Conservation (phyloP, 495 filamentous ascomycete genomes). For the Neurospora sp. region DNA sequence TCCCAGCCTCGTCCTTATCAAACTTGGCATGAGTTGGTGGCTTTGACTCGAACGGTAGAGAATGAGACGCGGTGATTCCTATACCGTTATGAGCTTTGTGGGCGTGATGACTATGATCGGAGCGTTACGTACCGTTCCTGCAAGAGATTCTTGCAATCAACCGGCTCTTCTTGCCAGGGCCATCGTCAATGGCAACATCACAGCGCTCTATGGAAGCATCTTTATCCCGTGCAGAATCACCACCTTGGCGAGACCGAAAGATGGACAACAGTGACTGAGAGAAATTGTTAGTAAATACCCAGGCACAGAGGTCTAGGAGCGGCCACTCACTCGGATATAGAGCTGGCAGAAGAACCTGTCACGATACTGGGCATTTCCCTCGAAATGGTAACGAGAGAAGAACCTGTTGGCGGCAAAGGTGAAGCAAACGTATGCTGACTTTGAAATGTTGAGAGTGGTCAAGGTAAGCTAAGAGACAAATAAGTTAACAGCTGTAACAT, state of each 20-base stretch:
- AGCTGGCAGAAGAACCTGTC: constrained; percentile 43
- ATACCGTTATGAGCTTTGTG: neutral
- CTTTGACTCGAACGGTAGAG: constrained; percentile 77
- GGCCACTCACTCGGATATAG: constrained; percentile 29
- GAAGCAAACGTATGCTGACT: constrained; percentile 84
- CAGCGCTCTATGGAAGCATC: constrained; percentile 77
- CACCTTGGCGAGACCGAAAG: constrained; percentile 32
- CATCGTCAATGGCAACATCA: constrained; percentile 73
- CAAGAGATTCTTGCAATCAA: constrained; percentile 76
- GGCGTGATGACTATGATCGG: neutral
- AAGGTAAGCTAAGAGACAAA: constrained; percentile 52
- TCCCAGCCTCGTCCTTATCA: constrained; percentile 55
- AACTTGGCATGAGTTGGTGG: constrained; percentile 83
- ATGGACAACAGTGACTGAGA: constrained; percentile 34
- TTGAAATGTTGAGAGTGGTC: constrained; percentile 81
- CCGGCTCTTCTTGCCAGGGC: constrained; percentile 63
- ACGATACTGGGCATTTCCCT: constrained; percentile 31
- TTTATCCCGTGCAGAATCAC: constrained; percentile 27
- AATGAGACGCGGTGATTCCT: constrained; percentile 88
- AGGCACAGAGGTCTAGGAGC: neutral
- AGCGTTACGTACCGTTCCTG: constrained; percentile 55
- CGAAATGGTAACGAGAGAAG: constrained; percentile 68
- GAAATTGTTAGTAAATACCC: constrained; percentile 5
- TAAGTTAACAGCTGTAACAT: neutral
- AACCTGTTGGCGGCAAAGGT: constrained; percentile 63